These are phyloP conservation scores for Meyerozyma elateridarum DNA, from an alignment of 1,139 yeast species.

Conservation along the genomic window DNA sequence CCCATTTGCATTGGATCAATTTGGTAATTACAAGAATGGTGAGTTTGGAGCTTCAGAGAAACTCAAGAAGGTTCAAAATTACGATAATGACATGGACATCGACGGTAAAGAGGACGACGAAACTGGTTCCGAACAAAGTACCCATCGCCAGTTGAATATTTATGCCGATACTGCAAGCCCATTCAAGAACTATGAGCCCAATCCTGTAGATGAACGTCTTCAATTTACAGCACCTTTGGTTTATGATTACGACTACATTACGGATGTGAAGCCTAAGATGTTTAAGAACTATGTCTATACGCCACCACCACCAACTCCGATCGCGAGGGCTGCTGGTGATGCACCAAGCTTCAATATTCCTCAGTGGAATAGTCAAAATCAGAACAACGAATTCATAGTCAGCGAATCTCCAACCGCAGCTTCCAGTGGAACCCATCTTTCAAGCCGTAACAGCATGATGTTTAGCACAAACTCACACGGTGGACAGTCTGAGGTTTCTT, in stretches of 20 bases:
- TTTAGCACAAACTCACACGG: too few species aligned
- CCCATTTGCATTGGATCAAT: slow-evolving; percentile 18
- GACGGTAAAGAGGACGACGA: slow-evolving; percentile 5
- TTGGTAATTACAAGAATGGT: slow-evolving; percentile 4
- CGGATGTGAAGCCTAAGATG: slow-evolving; percentile 34
- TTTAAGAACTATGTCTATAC: slow-evolving; percentile 35
- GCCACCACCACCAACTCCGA: slow-evolving; percentile 20
- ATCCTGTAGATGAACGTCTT: slow-evolving; percentile 1
- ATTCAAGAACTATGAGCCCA: neutral
- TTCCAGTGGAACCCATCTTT: slow-evolving; percentile 3
- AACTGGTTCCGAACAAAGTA: neutral
- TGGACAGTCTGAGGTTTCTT: slow-evolving; percentile 4
- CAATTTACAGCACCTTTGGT: slow-evolving; percentile 40
- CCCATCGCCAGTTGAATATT: slow-evolving; percentile 12
- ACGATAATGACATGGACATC: slow-evolving; percentile 4
- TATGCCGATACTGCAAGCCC: slow-evolving; percentile 11
- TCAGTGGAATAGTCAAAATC: slow-evolving; percentile 16
- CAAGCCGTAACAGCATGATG: neutral
- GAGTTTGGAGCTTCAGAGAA: neutral
- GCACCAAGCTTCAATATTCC: slow-evolving; percentile 23
- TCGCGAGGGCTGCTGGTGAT: slow-evolving; percentile 5
- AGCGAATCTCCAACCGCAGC: slow-evolving; percentile 14
- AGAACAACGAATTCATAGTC: slow-evolving; percentile 10
- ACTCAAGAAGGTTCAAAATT: slow-evolving; percentile 6
- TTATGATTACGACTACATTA: slow-evolving; percentile 39